Evolutionary conservation across 192 early-diverging fungal species (phyloP).

Genomic region (Rhizophlyctis rosea): DNA sequence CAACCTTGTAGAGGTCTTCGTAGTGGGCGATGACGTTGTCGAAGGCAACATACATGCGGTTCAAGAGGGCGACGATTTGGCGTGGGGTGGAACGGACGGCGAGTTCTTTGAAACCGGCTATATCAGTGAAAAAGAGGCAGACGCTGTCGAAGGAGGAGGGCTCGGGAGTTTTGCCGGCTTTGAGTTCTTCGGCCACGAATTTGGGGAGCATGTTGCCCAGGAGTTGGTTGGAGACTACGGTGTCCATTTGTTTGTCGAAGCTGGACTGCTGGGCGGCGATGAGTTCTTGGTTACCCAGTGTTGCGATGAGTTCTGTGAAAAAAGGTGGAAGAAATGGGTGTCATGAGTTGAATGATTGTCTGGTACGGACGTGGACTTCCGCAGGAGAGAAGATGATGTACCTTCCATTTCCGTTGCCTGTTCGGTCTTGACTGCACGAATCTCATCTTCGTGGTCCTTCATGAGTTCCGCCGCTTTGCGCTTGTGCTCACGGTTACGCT

Average conservation of each 20-base stretch:
- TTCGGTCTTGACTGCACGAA: slow-evolving; percentile 22
- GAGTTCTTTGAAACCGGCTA: slow-evolving; percentile 42
- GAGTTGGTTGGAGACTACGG: slow-evolving; percentile 28
- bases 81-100: slow-evolving; percentile 21
- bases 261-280: slow-evolving; percentile 14
- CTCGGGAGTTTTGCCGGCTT: slow-evolving; percentile 23
- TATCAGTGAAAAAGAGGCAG: slow-evolving; percentile 39
- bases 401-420: slow-evolving; percentile 37
- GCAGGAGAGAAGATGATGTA: no score
- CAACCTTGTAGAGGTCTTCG: slow-evolving; percentile 46
- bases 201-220: slow-evolving; percentile 38
- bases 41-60: slow-evolving; percentile 35
- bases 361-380: no score
- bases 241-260: slow-evolving; percentile 32
- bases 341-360: no score
- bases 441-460: slow-evolving; percentile 28
- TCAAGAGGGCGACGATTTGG: slow-evolving; percentile 37
- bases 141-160: slow-evolving; percentile 32
- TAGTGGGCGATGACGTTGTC: slow-evolving; percentile 33
- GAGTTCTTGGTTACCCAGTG: slow-evolving; percentile 21
- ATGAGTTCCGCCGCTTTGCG: slow-evolving; percentile 22
- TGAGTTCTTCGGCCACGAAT: slow-evolving; percentile 25
- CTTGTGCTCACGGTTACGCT: slow-evolving; percentile 31
- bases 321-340: no score
- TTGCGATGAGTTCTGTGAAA: slow-evolving; percentile 23